Conservation (phyloP, 1,284 basidiomycete genomes). For the Ceratobasidium sp. region DNA sequence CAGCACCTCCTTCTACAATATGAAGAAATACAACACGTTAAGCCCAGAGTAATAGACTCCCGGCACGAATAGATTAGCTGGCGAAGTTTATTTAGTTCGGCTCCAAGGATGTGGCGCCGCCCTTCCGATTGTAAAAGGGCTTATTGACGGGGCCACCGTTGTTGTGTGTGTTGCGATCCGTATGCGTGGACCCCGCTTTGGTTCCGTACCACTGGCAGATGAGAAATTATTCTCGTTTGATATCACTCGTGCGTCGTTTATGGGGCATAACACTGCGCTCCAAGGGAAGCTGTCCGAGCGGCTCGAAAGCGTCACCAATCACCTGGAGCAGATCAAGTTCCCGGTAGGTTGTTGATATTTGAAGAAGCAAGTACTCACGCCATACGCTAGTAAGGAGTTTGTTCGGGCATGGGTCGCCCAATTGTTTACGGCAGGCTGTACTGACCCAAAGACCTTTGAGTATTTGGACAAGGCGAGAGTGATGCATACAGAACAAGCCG, state of each 20-base stretch:
- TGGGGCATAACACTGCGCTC: slow-evolving; percentile 39
- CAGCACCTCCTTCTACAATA: too few species aligned
- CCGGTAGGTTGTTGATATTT: too few species aligned
- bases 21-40: slow-evolving; percentile 22
- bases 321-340: slow-evolving; percentile 41
- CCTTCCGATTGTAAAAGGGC: slow-evolving; percentile 27
- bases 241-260: slow-evolving; percentile 41
- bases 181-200: neutral
- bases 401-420: slow-evolving; percentile 40
- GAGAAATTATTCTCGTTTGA: slow-evolving; percentile 41
- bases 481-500: slow-evolving; percentile 42
- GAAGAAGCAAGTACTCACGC: too few species aligned
- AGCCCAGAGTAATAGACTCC: slow-evolving; percentile 19
- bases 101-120: slow-evolving; percentile 33
- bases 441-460: slow-evolving; percentile 35
- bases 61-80: slow-evolving; percentile 38
- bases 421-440: slow-evolving; percentile 41
- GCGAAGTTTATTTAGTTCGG: slow-evolving; percentile 40
- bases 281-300: slow-evolving; percentile 4
- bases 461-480: slow-evolving; percentile 37
- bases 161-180: slow-evolving; percentile 37
- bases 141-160: slow-evolving; percentile 23
- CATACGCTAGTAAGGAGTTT: slow-evolving; percentile 38
- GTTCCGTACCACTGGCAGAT: slow-evolving; percentile 12
- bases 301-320: slow-evolving; percentile 27